Evolutionary conservation across 805 yeast species (phyloP).

Genomic region (Cyberlindnera maritima): DNA sequence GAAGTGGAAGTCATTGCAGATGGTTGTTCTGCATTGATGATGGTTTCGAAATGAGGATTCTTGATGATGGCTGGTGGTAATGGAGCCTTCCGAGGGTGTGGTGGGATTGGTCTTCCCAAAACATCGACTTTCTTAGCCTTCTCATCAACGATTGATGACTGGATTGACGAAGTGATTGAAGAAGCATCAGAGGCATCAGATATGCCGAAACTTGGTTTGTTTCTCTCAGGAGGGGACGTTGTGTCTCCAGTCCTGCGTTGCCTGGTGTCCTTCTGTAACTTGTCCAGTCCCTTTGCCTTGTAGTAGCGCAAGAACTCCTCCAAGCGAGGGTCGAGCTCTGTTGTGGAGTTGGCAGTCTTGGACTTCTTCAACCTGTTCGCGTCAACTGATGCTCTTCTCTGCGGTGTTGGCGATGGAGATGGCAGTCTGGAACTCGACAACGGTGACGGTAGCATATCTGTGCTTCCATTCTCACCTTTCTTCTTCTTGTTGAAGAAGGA

Average conservation of each 20-base stretch:
- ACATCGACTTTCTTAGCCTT: conserved; percentile 29
- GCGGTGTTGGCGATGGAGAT: not conserved
- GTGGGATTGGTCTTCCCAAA: conserved; percentile 47
- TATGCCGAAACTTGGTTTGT: not conserved
- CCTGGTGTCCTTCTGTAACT: conserved; percentile 20
- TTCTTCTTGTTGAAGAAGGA: conserved; percentile 32
- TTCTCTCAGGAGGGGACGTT: not conserved
- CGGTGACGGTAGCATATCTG: conserved; percentile 1
- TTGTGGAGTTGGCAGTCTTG: conserved; percentile 14
- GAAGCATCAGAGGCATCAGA: conserved; percentile 6
- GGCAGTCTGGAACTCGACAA: not conserved
- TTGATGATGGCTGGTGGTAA: conserved; percentile 47
- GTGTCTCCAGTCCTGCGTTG: not conserved
- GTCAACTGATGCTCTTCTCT: not conserved
- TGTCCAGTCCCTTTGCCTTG: conserved; percentile 26
- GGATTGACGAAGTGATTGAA: conserved; percentile 13
- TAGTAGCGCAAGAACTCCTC: conserved; percentile 44
- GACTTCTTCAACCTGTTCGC: conserved; percentile 13
- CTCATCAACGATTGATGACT: conserved; percentile 7
- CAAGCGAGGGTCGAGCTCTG: conserved; percentile 43
- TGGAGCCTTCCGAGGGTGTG: conserved; percentile 46
- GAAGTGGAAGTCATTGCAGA: conserved; percentile 6
- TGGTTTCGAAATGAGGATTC: conserved; percentile 6
- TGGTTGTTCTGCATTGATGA: conserved; percentile 1
- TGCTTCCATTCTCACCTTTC: conserved; percentile 13